phyloP scores from a whole-genome alignment of 805 yeast species.

The Kodamaea jinghongensis region DNA sequence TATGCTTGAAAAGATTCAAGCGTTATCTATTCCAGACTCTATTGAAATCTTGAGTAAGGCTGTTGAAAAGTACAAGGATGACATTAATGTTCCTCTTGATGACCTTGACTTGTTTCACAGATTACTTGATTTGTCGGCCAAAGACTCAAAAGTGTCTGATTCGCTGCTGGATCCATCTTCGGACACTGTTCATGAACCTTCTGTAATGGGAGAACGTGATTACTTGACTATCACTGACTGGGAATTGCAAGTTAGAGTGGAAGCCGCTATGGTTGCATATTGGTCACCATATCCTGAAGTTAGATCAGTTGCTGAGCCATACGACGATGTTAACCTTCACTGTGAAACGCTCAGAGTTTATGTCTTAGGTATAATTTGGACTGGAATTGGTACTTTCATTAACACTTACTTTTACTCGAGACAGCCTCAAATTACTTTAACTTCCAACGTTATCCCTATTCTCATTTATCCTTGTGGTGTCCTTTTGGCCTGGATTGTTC shows the following conservation, averaged over 20 bases:
- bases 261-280: conserved; percentile 37
- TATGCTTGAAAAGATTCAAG: conserved; percentile 28
- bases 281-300: conserved; percentile 44
- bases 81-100: conserved; percentile 43
- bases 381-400: conserved; percentile 14
- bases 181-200: neutral
- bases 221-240: conserved; percentile 23
- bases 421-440: conserved; percentile 15
- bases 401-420: conserved; percentile 18
- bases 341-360: conserved; percentile 38
- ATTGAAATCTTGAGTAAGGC: conserved; percentile 38
- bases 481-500: conserved; percentile 12
- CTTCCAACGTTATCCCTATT: conserved; percentile 15
- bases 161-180: neutral
- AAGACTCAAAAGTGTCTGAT: no score
- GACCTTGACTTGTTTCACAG: conserved; percentile 32
- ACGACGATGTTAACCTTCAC: conserved; percentile 22
- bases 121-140: conserved; percentile 11
- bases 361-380: conserved; percentile 19
- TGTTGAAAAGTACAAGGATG: conserved; percentile 41
- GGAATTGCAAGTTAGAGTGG: conserved; percentile 33
- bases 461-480: conserved; percentile 18
- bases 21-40: conserved; percentile 37
- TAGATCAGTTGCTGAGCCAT: conserved; percentile 25
- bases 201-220: neutral